Evolutionary conservation across 2,329 filamentous ascomycete genomes (phyloP).

Genomic region (Madurella fahalii): DNA sequence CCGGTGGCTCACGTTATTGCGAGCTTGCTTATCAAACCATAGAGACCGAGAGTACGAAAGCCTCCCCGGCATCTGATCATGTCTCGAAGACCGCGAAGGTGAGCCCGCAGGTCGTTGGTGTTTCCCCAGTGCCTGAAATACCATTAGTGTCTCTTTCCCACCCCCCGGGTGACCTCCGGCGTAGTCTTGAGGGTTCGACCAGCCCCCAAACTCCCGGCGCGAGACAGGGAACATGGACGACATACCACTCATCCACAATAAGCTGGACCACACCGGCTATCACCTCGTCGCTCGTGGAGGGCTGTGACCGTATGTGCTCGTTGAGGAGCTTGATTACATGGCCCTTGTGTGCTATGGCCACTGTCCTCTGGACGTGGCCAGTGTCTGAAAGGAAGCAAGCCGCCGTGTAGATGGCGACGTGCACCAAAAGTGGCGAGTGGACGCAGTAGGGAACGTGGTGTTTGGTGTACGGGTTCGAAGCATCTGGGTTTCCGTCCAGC

Average conservation of each 20-base stretch:
- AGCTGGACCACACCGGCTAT: constrained; percentile 48
- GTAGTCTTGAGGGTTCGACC: too few species aligned
- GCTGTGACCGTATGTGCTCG: constrained; percentile 38
- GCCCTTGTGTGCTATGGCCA: constrained; percentile 41
- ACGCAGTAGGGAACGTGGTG: constrained; percentile 46
- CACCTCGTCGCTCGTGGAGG: constrained; percentile 41
- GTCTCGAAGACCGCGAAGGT: constrained; percentile 44
- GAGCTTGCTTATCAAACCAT: constrained; percentile 45
- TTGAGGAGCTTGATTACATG: constrained; percentile 45
- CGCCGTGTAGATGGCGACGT: constrained; percentile 48
- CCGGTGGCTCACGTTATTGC: constrained; percentile 42
- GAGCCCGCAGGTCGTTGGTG: constrained; percentile 41
- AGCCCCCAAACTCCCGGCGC: too few species aligned
- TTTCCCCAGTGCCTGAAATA: constrained; percentile 39
- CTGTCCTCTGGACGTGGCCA: constrained; percentile 41
- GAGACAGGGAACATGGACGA: neutral
- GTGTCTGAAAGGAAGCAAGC: constrained; percentile 50
- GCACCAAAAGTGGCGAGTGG: constrained; percentile 46
- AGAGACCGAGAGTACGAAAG: constrained; percentile 42
- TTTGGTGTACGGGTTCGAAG: constrained; percentile 42
- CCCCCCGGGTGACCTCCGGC: too few species aligned
- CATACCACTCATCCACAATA: constrained; percentile 50
- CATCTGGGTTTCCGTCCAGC: constrained; percentile 45
- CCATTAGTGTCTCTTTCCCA: neutral
- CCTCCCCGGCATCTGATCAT: constrained; percentile 48